These are phyloP conservation scores for Brachypodium distachyon DNA, from an alignment of 202 grass and related monocot genomes.

Conservation along the genomic window DNA sequence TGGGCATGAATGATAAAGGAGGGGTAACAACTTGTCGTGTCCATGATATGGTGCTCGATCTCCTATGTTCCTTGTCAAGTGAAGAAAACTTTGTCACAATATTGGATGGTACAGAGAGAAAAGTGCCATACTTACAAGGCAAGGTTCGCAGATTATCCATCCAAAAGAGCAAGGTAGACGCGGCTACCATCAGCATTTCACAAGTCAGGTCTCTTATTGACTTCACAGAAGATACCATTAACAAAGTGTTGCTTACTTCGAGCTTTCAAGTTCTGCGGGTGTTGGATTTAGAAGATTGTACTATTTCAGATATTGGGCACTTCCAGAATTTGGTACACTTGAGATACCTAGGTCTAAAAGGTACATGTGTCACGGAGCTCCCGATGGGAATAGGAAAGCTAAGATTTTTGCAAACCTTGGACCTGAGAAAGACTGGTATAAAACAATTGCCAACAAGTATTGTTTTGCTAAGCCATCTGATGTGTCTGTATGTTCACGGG, in stretches of 20 bases:
- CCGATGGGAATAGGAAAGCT: neutral
- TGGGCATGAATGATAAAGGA: neutral
- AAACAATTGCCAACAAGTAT: neutral
- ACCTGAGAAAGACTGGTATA: neutral
- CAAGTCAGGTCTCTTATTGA: neutral
- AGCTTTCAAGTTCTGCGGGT: neutral
- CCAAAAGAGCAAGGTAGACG: neutral
- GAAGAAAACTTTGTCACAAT: neutral
- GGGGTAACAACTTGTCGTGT: neutral
- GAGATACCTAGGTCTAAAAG: neutral
- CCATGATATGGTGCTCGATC: neutral
- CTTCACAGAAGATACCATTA: neutral
- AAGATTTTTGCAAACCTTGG: neutral
- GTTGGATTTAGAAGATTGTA: neutral
- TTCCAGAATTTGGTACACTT: neutral
- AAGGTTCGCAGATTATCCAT: neutral
- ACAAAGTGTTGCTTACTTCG: neutral
- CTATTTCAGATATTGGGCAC: neutral
- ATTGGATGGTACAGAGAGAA: neutral
- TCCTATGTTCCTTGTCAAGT: neutral
- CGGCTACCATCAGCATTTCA: neutral
- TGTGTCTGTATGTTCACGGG: neutral
- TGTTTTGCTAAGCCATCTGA: neutral
- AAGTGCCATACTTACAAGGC: too few species aligned
- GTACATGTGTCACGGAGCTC: neutral